A percentile compares a stretch with the other conserved stretches of the same genome.
phyloP scores from a whole-genome alignment of 2,329 filamentous ascomycete genomes.

The Nemania sp. region DNA sequence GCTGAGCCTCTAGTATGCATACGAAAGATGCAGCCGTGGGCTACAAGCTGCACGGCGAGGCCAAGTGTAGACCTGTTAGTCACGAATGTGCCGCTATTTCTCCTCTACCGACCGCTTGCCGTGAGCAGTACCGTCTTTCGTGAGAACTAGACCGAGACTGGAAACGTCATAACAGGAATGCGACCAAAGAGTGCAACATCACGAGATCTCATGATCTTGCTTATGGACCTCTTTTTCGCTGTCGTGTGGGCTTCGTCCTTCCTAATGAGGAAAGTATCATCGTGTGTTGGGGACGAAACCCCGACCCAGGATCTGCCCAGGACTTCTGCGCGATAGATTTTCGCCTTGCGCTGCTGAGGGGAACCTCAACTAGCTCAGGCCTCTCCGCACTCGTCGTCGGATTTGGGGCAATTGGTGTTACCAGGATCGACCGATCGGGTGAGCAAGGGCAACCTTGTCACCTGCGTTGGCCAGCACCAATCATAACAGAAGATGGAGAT shows the following conservation, averaged over 20 bases:
- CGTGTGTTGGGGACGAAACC: constrained; percentile 11
- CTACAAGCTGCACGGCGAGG: constrained; percentile 8
- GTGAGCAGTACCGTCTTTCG: constrained; percentile 25
- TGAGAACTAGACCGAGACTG: constrained; percentile 27
- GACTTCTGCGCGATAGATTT: constrained; percentile 2
- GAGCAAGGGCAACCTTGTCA: constrained; percentile 30
- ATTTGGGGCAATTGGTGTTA: constrained; percentile 22
- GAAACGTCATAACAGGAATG: constrained; percentile 33
- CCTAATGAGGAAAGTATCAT: constrained; percentile 44
- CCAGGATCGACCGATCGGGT: constrained; percentile 23
- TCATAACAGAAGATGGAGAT: constrained; percentile 11
- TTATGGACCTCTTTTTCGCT: constrained; percentile 33
- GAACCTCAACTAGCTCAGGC: constrained; percentile 1
- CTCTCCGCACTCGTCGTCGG: constrained; percentile 24
- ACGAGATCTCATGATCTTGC: constrained; percentile 45
- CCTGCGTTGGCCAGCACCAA: constrained; percentile 15
- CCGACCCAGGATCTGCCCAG: neutral
- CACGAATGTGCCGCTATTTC: constrained; percentile 9
- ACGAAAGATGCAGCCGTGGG: neutral
- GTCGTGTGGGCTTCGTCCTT: constrained; percentile 42
- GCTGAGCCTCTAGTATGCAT: neutral
- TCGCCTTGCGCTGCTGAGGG: constrained; percentile 12
- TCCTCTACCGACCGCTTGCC: constrained; percentile 8
- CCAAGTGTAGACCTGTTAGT: constrained; percentile 6
- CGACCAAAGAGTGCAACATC: constrained; percentile 40